Base-by-base conservation (phyloP, 352 stramenopile species). In the Phytophthora ramorum region DNA sequence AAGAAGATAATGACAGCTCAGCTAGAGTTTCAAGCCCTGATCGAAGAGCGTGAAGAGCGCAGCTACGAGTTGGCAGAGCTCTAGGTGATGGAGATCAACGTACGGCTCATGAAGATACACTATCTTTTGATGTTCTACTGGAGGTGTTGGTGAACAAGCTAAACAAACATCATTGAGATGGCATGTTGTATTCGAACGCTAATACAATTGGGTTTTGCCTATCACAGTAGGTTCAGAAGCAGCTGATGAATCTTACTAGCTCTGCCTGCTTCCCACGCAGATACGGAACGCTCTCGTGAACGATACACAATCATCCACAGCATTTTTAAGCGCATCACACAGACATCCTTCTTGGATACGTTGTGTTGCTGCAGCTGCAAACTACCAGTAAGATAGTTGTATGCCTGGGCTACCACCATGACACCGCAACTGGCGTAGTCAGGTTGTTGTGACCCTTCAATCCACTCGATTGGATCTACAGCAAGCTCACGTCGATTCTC, bases 1-100 rank as follows among this genome's bases (percentile, higher is more conserved):
- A 20, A 51, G 16, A 51, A 51, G 24, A 17, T 51, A n/a, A 34
- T 51, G 24, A 2, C 22, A 35, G 30, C 45, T 8, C 45, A 38
- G 45, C 20, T 51, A 38, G 22, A 51, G 24, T 20, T 51, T 7
- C 46, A 52, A 40, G 5, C 46, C 24, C 9, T 52, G 7, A 38
- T 52, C 19, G 46, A 52, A 40, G 46, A 37, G 3, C 9, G 46
- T 38, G 46, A 52, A 52, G 46, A 52, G 24, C 24, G 10, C 46
- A 52, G 22, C 46, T 52, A 52, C 24, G 46, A 34, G 45, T 37
- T 51, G 13, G 8, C 45, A 20, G 45, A n/a, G 12, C 24, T 12
- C 7, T 51, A 3, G 45, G 24, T 35, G 45, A 20, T 20, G 20
- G 7, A 17, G 46, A 20, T 22, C 9, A 19, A 10, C 9, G 2